These are phyloP conservation scores for Botryotinia calthae DNA, from an alignment of 2,329 filamentous ascomycete genomes.

Conservation along the genomic window DNA sequence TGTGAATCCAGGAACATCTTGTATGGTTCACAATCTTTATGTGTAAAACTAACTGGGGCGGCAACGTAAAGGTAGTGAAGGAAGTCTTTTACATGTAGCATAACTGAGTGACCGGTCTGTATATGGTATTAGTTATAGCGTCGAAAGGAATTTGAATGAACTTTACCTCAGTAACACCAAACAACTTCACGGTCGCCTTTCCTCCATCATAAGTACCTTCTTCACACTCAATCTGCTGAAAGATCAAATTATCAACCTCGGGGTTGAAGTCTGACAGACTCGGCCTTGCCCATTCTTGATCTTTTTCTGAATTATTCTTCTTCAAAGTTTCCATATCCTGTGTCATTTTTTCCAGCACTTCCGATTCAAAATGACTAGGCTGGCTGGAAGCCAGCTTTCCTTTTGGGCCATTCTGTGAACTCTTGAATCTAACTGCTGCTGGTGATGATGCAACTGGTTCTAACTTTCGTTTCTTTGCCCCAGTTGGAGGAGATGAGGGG, in stretches of 20 bases:
- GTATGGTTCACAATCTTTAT: constrained; percentile 74
- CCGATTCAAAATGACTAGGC: constrained; percentile 84
- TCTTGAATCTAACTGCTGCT: constrained; percentile 56
- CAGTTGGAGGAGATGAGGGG: constrained; percentile 49
- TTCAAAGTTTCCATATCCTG: constrained; percentile 88
- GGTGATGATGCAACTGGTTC: constrained; percentile 57
- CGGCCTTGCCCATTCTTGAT: constrained; percentile 84
- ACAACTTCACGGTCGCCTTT: constrained; percentile 79
- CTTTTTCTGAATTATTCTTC: constrained; percentile 83
- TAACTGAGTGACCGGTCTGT: constrained; percentile 77
- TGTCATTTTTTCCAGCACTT: constrained; percentile 92
- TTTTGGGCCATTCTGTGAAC: constrained; percentile 60
- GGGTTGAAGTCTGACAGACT: constrained; percentile 60
- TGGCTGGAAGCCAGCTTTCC: constrained; percentile 70
- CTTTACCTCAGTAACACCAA: constrained; percentile 79
- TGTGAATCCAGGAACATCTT: constrained; percentile 77
- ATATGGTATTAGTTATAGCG: constrained; percentile 25
- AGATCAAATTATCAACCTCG: constrained; percentile 68
- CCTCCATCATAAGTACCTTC: constrained; percentile 81
- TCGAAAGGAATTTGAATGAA: background rate
- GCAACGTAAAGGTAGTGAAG: constrained; percentile 94
- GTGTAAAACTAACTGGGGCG: constrained; percentile 77
- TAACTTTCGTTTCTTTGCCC: constrained; percentile 77
- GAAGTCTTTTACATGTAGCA: constrained; percentile 94
- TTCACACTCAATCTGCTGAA: constrained; percentile 94